These are phyloP conservation scores for Lumnitzera littorea DNA, from an alignment of 345 rosid genomes.

Conservation along the genomic window DNA sequence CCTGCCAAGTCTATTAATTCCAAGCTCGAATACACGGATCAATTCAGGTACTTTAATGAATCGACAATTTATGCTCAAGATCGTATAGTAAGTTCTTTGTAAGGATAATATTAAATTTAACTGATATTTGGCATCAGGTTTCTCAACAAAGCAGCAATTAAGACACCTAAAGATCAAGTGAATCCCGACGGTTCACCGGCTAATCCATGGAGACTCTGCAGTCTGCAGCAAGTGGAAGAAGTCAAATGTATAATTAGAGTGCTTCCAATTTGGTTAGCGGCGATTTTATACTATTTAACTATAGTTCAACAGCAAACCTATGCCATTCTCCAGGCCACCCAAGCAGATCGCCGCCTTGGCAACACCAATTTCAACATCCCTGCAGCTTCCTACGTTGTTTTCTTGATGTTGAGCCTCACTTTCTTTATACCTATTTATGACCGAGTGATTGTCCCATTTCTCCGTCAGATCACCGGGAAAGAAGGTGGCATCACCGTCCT, in stretches of 20 bases:
- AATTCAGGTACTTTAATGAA: conserved; percentile 28
- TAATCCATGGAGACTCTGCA: conserved; percentile 47
- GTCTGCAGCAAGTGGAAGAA: conserved; percentile 55
- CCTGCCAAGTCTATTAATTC: conserved; percentile 32
- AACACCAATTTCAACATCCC: conserved; percentile 24
- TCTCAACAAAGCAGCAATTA: conserved; percentile 42
- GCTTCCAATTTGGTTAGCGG: conserved; percentile 36
- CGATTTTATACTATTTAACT: conserved; percentile 18
- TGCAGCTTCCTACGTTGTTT: conserved; percentile 35
- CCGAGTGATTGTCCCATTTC: conserved; percentile 27
- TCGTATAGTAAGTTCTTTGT: neutral
- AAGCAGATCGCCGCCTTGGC: conserved; percentile 30
- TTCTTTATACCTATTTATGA: conserved; percentile 40
- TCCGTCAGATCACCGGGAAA: conserved; percentile 27
- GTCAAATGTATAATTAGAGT: conserved; percentile 37
- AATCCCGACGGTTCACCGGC: conserved; percentile 38
- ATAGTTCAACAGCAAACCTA: conserved; percentile 38
- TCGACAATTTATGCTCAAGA: neutral
- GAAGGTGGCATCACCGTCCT: conserved; percentile 42
- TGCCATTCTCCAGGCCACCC: conserved; percentile 43
- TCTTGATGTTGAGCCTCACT: conserved; percentile 34
- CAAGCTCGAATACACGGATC: conserved; percentile 34
- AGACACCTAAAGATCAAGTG: conserved; percentile 20
- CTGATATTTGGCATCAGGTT: conserved; percentile 17
- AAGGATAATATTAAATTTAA: neutral